Evolutionary conservation across 768 basidiomycete species (phyloP).

Genomic region (Brasilioporus rufonigricans): DNA sequence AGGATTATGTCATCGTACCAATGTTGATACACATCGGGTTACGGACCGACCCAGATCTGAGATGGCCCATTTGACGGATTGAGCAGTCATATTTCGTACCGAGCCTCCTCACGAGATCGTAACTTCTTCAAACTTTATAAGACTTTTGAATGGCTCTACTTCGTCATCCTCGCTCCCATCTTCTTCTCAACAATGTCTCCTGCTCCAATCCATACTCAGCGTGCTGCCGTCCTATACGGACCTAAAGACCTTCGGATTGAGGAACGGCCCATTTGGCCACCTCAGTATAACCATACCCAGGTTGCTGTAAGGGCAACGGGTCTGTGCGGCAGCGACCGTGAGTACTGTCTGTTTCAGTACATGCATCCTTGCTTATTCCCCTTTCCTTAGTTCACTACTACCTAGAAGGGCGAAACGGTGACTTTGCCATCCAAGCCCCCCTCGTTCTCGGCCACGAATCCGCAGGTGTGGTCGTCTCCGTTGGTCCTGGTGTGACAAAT

Average conservation of each 20-base stretch:
- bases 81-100: constrained; percentile 26
- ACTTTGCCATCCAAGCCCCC: constrained; percentile 82
- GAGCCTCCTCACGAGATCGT: constrained; percentile 35
- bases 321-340: constrained; percentile 85
- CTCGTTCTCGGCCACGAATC: constrained; percentile 94
- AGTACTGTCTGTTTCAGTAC: constrained; percentile 27
- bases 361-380: neutral
- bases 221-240: constrained; percentile 81
- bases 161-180: constrained; percentile 23
- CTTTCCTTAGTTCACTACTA: constrained; percentile 80
- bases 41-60: constrained; percentile 32
- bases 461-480: constrained; percentile 81
- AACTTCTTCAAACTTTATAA: constrained; percentile 33
- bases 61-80: constrained; percentile 22
- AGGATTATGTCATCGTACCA: constrained; percentile 29
- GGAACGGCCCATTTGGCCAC: constrained; percentile 68
- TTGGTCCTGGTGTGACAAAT: constrained; percentile 66
- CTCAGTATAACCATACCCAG: constrained; percentile 71
- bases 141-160: constrained; percentile 26
- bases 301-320: constrained; percentile 81
- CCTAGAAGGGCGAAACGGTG: constrained; percentile 84
- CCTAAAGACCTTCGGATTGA: constrained; percentile 81
- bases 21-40: constrained; percentile 25
- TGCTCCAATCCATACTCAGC: constrained; percentile 51
- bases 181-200: constrained; percentile 40